Base-by-base conservation (phyloP, 1,139 yeast genomes). In the Geotrichum fermentans region DNA sequence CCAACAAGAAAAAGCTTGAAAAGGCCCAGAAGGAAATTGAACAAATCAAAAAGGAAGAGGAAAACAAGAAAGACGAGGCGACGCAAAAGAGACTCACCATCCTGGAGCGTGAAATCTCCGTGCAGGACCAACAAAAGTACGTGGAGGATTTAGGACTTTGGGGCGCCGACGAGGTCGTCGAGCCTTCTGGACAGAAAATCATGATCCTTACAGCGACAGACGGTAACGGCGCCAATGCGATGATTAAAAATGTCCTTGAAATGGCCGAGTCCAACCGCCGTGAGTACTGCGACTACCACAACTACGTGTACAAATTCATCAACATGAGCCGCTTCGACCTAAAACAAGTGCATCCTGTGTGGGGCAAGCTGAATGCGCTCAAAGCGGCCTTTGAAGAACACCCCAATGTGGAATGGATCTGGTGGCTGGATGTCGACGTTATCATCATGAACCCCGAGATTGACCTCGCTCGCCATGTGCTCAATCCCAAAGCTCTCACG, bases 181-280 rank as follows among this genome's bases (percentile, higher is more conserved):
- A 50, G 32, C 53, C 53, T 5, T 21, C 51, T 34, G 64, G 66
- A 13, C 33, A 52, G 11, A 56, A 59, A 40, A 58, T 65, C 18
- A 57, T 64, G 21, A 38, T 65, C 14, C 47, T 65, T 40, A 56
- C 69, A 11, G 68, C 65, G 10, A 52, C 60, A 26, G 69, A 65
- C 40, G 59, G 61, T 33, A 57, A 54, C 11, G 64, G 64, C 11
- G 55, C 28, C 53, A 54, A 59, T 22, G 49, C 52, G n/a, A 55
- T 50, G 14, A 61, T 57, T 29, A 45, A 52, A 7, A 58, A 61
- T 38, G 50, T 60, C 11, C 49, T 59, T 18, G 47, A 57, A 11
- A 55, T 53, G 58, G 60, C 64, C 18, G 52, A 59, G 37, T 45
- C 53, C 35, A 66, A 66, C 52, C 59, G 70, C 14, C 54, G 58